Conservation (phyloP, 1,284 basidiomycete genomes). For the Tilletia indica region DNA sequence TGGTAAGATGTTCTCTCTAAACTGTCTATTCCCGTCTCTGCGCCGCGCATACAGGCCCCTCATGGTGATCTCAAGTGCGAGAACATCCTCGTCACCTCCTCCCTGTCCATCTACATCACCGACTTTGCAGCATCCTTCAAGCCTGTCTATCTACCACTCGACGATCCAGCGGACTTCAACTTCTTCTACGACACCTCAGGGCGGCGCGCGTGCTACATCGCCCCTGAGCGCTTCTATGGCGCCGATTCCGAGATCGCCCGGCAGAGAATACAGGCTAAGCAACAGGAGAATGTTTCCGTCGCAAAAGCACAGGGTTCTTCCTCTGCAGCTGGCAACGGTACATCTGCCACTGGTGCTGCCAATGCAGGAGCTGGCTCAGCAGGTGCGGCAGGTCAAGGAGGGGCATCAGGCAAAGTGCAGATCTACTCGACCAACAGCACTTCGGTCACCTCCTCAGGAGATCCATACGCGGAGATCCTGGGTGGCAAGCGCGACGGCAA, state of each 20-base stretch:
- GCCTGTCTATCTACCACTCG: conserved; percentile 88
- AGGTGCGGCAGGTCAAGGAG: neutral
- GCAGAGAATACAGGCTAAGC: conserved; percentile 60
- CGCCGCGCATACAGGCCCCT: conserved; percentile 64
- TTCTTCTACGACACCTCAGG: conserved; percentile 97
- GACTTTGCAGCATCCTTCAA: conserved; percentile 94
- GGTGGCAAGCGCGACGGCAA: conserved; percentile 64
- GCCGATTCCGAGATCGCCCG: conserved; percentile 67
- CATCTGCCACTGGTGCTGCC: neutral
- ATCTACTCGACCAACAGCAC: conserved; percentile 22
- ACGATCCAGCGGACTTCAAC: conserved; percentile 95
- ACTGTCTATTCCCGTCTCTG: neutral
- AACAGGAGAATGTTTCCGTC: conserved; percentile 49
- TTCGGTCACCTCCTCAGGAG: conserved; percentile 18
- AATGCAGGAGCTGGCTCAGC: neutral
- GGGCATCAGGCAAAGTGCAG: neutral
- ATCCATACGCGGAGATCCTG: conserved; percentile 36
- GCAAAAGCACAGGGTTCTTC: conserved; percentile 16
- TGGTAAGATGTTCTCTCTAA: neutral
- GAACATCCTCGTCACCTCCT: conserved; percentile 93
- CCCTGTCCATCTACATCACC: conserved; percentile 90
- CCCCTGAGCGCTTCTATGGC: conserved; percentile 91
- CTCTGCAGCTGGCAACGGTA: neutral
- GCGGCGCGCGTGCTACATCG: conserved; percentile 88
- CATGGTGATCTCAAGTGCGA: conserved; percentile 98